Evolutionary conservation across 345 rosid genomes (phyloP).

Genomic region (Dipteronia sinensis): DNA sequence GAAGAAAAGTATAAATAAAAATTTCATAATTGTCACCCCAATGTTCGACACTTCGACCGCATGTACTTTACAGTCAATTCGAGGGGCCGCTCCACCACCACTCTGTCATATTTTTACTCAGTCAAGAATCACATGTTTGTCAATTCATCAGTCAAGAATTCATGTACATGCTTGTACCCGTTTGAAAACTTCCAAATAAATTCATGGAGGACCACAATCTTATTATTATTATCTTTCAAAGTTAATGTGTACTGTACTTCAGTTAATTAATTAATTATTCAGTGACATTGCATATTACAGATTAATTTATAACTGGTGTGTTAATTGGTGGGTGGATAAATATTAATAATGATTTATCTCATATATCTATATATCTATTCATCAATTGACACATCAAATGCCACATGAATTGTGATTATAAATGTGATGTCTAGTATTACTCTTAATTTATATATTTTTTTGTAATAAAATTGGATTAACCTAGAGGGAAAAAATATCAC

Average conservation of each 20-base stretch:
- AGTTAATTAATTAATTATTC: no score
- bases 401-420: no score
- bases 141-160: not conserved
- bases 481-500: no score
- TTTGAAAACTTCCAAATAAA: not conserved
- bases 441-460: no score
- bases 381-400: no score
- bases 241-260: not conserved
- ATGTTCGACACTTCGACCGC: not conserved
- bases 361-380: no score
- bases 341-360: no score
- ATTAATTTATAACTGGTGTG: not conserved
- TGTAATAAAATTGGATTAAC: no score
- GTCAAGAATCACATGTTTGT: conserved; percentile 14
- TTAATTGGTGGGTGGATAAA: no score
- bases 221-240: not conserved
- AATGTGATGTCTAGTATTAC: no score
- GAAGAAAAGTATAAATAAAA: conserved; percentile 4
- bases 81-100: no score
- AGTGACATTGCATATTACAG: not conserved
- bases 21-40: not conserved
- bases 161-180: not conserved
- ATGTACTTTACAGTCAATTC: not conserved
- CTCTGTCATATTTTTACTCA: not conserved
- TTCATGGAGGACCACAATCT: not conserved